phyloP scores from a whole-genome alignment of 1,139 yeast species.

The Lizanozyma gosingica region DNA sequence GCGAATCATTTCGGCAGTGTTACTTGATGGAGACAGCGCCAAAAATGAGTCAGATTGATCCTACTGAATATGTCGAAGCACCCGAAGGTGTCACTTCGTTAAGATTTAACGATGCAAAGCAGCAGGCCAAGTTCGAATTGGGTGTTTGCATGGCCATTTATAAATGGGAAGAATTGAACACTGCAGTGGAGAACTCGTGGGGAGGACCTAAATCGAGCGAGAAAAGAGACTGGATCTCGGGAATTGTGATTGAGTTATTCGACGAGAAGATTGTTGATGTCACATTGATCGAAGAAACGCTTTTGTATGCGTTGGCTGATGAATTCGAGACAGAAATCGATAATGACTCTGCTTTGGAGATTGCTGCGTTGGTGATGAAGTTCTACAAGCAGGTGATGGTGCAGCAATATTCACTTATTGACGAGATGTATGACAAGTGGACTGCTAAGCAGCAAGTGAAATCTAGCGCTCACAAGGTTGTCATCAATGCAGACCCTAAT shows the following conservation, averaged over 20 bases:
- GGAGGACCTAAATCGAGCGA: conserved; percentile 90
- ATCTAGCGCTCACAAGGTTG: conserved; percentile 18
- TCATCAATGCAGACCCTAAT: conserved; percentile 46
- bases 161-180: conserved; percentile 79
- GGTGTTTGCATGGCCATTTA: conserved; percentile 87
- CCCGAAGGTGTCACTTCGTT: conserved; percentile 32
- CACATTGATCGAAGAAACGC: conserved; percentile 73
- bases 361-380: conserved; percentile 59
- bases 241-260: conserved; percentile 72
- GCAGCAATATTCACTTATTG: conserved; percentile 46
- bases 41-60: conserved; percentile 28
- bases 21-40: not conserved
- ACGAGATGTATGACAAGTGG: conserved; percentile 52
- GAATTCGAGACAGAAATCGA: conserved; percentile 87
- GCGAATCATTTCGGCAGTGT: not conserved
- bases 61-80: conserved; percentile 38
- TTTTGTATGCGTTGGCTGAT: conserved; percentile 85
- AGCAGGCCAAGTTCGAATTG: conserved; percentile 82
- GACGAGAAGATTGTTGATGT: conserved; percentile 60
- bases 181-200: conserved; percentile 96
- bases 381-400: conserved; percentile 56
- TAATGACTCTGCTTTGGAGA: conserved; percentile 75
- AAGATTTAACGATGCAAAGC: conserved; percentile 49
- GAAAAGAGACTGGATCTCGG: conserved; percentile 93
- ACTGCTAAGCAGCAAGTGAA: conserved; percentile 34